These are phyloP conservation scores for Yamadazyma ubonensis DNA, from an alignment of 805 yeast species.

Conservation along the genomic window DNA sequence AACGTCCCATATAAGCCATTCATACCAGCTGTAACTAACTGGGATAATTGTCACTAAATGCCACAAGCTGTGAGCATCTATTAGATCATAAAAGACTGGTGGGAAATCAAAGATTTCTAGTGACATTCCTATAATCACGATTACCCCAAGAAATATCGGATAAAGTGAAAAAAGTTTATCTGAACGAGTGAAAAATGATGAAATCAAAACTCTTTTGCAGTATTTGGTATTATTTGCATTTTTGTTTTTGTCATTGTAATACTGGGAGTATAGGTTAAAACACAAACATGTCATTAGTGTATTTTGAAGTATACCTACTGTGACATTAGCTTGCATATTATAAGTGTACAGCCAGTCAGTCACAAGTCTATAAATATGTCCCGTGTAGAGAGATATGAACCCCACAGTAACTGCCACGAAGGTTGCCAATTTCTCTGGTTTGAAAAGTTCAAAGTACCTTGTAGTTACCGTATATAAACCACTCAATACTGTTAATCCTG, in stretches of 20 bases:
- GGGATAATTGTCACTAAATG: conserved; percentile 75
- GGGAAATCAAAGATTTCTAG: conserved; percentile 90
- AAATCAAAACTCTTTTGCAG: conserved; percentile 24
- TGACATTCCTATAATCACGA: conserved; percentile 74
- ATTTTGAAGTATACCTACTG: conserved; percentile 76
- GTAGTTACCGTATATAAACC: conserved; percentile 71
- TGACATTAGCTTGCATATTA: conserved; percentile 87
- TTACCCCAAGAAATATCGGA: conserved; percentile 34
- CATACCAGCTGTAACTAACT: conserved; percentile 42
- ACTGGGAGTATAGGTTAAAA: conserved; percentile 31
- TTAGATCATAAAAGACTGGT: conserved; percentile 52
- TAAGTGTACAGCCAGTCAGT: conserved; percentile 88
- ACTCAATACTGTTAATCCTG: conserved; percentile 80
- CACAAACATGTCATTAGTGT: conserved; percentile 31
- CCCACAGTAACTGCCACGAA: conserved; percentile 36
- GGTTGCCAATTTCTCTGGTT: conserved; percentile 19
- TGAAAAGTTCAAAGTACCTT: conserved; percentile 61
- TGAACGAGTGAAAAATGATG: conserved; percentile 32
- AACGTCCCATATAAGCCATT: conserved; percentile 46
- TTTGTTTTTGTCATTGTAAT: conserved; percentile 19
- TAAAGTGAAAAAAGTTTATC: conserved; percentile 40
- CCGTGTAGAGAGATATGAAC: conserved; percentile 52
- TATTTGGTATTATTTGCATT: conserved; percentile 29
- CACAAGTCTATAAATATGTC: conserved; percentile 65
- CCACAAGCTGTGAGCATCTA: conserved; percentile 96